Evolutionary conservation across 148 eudicot genomes (phyloP), one percentile per base, ranked within the genome.

Genomic region (Salicornia ramosissima): DNA sequence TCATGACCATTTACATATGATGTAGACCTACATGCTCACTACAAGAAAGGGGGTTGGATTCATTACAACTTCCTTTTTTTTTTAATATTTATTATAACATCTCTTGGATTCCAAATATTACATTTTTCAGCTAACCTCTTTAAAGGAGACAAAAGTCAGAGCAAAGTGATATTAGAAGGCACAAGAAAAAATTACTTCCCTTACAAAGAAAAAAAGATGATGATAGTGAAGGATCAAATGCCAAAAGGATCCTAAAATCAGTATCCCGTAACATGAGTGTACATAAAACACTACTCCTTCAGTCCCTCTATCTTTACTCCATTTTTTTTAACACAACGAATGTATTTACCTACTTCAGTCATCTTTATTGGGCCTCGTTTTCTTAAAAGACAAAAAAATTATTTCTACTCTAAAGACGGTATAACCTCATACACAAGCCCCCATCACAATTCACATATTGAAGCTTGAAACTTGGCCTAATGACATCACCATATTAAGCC

Each of bases 11-110:
- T 45, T 19, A 51, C 46, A 57, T 60, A 70, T 74, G 74, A 78
- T 78, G 78, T 69, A 64, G 68, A 74, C 74, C 50, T 71, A 73
- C 79, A 71, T 70, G 78, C 71, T 74, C 62, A 79, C 76, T 77
- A 67, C 61, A 51, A 45, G 34, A 65, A 4, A 10, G 25, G 15
- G 8, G 34, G 0, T 18, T 53, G 3, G 16, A 46, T 56, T 43
- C 62, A 10, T 45, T 51, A 69, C 74, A 42, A 13, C 45, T 71
- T 33, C n/a, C n/a, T n/a, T n/a, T n/a, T n/a, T n/a, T n/a, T n/a
- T n/a, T n/a, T n/a, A n/a, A n/a, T n/a, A n/a, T n/a, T n/a, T n/a
- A n/a, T n/a, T n/a, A n/a, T 15, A 11, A 66, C 28, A 59, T 67
- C 76, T 73, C 72, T 77, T 72, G 76, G 80, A 72, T 77, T 43